Conservation (phyloP, 306 rosid genomes). For the Datisca glomerata region DNA sequence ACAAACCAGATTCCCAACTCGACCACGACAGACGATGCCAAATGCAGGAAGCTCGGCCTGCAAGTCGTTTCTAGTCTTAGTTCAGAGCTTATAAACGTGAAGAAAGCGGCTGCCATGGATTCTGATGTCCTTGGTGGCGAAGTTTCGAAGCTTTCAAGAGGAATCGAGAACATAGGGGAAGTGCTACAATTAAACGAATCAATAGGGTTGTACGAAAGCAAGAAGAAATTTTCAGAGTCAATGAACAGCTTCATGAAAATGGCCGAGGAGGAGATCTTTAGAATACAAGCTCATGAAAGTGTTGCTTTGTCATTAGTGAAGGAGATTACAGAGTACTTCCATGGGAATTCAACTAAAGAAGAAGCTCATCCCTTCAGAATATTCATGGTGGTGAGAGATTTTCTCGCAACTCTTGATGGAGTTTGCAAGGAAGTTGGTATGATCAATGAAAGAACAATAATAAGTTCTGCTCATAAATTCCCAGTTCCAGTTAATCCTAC, state of each 20-base stretch:
- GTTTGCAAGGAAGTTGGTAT: slow-evolving; percentile 91
- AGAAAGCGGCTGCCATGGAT: slow-evolving; percentile 94
- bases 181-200: slow-evolving; percentile 31
- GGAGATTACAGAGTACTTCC: slow-evolving; percentile 95
- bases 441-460: slow-evolving; percentile 68
- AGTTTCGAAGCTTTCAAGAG: slow-evolving; percentile 68
- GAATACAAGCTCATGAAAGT: slow-evolving; percentile 78
- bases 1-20: slow-evolving; percentile 29
- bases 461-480: slow-evolving; percentile 70
- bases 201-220: slow-evolving; percentile 24
- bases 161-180: slow-evolving; percentile 43
- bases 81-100: slow-evolving; percentile 71
- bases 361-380: slow-evolving; percentile 98
- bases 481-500: slow-evolving; percentile 91
- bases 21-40: slow-evolving; percentile 50
- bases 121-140: slow-evolving; percentile 65
- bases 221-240: slow-evolving; percentile 42
- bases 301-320: slow-evolving; percentile 78
- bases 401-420: slow-evolving; percentile 54
- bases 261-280: slow-evolving; percentile 69
- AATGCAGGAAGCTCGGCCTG: slow-evolving; percentile 71
- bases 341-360: slow-evolving; percentile 83
- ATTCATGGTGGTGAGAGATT: slow-evolving; percentile 88
- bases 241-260: slow-evolving; percentile 66
- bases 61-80: slow-evolving; percentile 75